Conservation (phyloP, 192 early-diverging fungal genomes). For the Podila horticola region DNA sequence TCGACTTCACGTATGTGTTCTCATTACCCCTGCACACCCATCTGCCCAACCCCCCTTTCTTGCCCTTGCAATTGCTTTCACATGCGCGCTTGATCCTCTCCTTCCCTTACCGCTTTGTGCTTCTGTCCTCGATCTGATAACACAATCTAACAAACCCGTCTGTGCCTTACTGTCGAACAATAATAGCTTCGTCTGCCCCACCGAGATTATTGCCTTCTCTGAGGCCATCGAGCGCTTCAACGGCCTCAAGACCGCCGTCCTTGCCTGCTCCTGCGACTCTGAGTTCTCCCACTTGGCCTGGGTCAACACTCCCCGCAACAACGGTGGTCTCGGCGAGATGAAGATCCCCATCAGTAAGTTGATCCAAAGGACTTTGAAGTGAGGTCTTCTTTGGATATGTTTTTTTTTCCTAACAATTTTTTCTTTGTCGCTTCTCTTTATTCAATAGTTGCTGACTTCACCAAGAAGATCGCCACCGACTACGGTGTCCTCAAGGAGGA, state of each 20-base stretch:
- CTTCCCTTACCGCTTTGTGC: neutral
- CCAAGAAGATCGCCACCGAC: slow-evolving; percentile 87
- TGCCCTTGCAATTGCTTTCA: neutral
- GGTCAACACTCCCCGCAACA: slow-evolving; percentile 82
- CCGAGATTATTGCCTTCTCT: slow-evolving; percentile 92
- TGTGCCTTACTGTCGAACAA: neutral
- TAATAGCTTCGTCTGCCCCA: slow-evolving; percentile 84
- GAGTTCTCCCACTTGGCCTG: slow-evolving; percentile 91
- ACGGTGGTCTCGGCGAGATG: slow-evolving; percentile 94
- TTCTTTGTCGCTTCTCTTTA: neutral
- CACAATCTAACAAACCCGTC: neutral
- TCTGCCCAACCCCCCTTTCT: neutral
- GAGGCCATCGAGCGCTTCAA: slow-evolving; percentile 88
- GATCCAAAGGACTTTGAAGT: neutral
- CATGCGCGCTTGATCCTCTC: neutral
- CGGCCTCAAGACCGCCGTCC: slow-evolving; percentile 78
- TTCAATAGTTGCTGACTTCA: slow-evolving; percentile 75
- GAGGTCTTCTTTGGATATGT: slow-evolving; percentile 24
- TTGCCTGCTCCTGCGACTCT: slow-evolving; percentile 78
- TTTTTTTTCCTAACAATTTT: slow-evolving; percentile 5
- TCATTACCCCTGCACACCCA: neutral
- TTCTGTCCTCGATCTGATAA: neutral
- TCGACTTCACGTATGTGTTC: slow-evolving; percentile 78
- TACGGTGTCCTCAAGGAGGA: slow-evolving; percentile 90
- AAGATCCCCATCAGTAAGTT: slow-evolving; percentile 79